phyloP scores from a whole-genome alignment of 768 basidiomycete genomes.

The Boletus barrowsii region DNA sequence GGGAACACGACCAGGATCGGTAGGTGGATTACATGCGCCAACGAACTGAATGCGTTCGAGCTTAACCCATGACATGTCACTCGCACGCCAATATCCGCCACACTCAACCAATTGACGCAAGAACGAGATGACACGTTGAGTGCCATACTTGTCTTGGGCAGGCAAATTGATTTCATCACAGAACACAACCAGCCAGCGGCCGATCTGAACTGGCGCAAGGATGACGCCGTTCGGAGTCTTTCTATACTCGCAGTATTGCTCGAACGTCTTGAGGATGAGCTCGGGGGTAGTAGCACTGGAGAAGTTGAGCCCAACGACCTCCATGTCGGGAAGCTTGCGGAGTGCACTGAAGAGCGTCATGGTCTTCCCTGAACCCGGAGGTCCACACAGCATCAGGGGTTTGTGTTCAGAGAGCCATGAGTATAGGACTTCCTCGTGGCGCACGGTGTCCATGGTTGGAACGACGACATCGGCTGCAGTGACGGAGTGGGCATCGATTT shows the following conservation, averaged over 20 bases:
- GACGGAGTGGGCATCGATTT: constrained; percentile 95
- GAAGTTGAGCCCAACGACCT: constrained; percentile 98
- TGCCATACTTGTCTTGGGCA: constrained; percentile 95
- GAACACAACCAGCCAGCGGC: constrained; percentile 98
- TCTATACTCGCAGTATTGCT: constrained; percentile 98
- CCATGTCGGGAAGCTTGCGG: constrained; percentile 97
- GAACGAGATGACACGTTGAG: constrained; percentile 98
- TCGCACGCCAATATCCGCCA: constrained; percentile 91
- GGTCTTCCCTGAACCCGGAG: constrained; percentile 99
- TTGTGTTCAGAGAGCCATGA: constrained; percentile 99
- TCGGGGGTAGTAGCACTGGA: constrained; percentile 98
- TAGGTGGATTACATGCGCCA: constrained; percentile 98
- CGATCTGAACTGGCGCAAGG: constrained; percentile 90
- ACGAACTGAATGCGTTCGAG: constrained; percentile 99
- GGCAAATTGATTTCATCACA: constrained; percentile 99
- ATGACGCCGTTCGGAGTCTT: constrained; percentile 99
- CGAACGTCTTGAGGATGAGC: constrained; percentile 97
- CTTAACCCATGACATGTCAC: constrained; percentile 96
- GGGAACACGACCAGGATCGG: constrained; percentile 98
- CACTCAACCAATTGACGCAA: constrained; percentile 94
- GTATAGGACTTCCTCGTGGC: constrained; percentile 97
- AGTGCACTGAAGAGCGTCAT: constrained; percentile 99
- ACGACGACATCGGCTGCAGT: constrained; percentile 96
- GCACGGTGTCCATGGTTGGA: constrained; percentile 96
- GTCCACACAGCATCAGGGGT: constrained; percentile 96